These are phyloP conservation scores for Stagonosporopsis rhizophila DNA, from an alignment of 2,329 filamentous ascomycete species.

Conservation along the genomic window DNA sequence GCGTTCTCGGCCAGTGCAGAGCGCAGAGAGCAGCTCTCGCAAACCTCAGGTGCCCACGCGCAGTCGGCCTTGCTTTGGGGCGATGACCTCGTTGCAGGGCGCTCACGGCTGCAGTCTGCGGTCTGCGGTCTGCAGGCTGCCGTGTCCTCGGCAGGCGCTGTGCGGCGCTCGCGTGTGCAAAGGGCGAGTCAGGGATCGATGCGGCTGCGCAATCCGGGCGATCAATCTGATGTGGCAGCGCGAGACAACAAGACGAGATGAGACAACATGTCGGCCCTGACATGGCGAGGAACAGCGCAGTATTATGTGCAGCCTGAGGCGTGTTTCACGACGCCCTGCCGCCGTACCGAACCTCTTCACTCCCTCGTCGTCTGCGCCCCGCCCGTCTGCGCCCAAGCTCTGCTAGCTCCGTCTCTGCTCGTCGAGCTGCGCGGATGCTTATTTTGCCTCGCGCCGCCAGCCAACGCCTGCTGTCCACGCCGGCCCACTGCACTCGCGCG, in stretches of 20 bases:
- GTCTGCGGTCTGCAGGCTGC: not conserved
- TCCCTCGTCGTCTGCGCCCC: constrained; percentile 8
- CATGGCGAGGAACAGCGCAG: constrained; percentile 35
- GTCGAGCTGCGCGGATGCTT: constrained; percentile 16
- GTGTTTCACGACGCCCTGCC: constrained; percentile 43
- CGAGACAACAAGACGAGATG: constrained; percentile 16
- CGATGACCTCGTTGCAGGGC: not conserved
- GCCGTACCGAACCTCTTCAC: constrained; percentile 20
- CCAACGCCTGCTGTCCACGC: not conserved
- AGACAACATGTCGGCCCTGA: constrained; percentile 37
- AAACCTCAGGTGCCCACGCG: not conserved
- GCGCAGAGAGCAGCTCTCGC: not conserved
- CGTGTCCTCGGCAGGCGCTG: constrained; percentile 8
- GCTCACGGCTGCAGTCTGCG: not conserved
- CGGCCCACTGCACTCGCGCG: not conserved
- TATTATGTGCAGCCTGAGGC: constrained; percentile 36
- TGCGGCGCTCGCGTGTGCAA: constrained; percentile 28
- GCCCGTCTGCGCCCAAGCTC: constrained; percentile 15
- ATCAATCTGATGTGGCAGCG: constrained; percentile 22
- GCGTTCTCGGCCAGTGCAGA: not conserved
- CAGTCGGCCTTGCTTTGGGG: not conserved
- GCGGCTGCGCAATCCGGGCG: constrained; percentile 23
- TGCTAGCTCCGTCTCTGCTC: constrained; percentile 12
- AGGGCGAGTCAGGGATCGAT: constrained; percentile 29
- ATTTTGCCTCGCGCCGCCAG: not conserved